phyloP scores from a whole-genome alignment of 2,329 filamentous ascomycete species.

The Cladosporium cucumerinum region DNA sequence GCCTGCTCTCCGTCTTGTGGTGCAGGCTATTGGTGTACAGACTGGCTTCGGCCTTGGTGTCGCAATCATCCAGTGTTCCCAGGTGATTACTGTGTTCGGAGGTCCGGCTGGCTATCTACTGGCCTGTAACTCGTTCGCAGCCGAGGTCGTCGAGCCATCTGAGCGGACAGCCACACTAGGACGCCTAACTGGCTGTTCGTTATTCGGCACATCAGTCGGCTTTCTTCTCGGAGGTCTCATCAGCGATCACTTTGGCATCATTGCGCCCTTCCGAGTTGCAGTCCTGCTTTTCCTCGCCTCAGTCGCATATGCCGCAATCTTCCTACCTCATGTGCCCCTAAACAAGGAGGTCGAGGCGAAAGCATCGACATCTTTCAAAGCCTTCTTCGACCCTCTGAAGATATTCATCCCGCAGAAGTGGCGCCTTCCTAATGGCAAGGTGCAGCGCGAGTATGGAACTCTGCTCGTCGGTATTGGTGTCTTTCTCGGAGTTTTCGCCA shows the following conservation, averaged over 20 bases:
- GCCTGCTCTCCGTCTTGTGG: constrained; percentile 59
- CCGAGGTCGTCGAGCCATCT: constrained; percentile 59
- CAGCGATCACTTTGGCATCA: constrained; percentile 61
- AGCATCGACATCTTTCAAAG: constrained; percentile 42
- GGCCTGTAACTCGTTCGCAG: constrained; percentile 65
- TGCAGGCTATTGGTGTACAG: constrained; percentile 64
- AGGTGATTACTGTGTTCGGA: constrained; percentile 65
- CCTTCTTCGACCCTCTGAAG: constrained; percentile 61
- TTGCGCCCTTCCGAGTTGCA: constrained; percentile 63
- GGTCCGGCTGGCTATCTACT: constrained; percentile 68
- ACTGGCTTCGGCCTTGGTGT: constrained; percentile 62
- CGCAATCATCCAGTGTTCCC: constrained; percentile 63
- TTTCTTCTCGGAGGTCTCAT: constrained; percentile 64
- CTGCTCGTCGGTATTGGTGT: constrained; percentile 63
- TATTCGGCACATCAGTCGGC: constrained; percentile 63
- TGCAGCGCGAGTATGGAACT: constrained; percentile 58
- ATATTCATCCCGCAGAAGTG: constrained; percentile 60
- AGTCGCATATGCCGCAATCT: constrained; percentile 41
- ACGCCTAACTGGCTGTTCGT: constrained; percentile 62
- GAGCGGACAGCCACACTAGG: constrained; percentile 64
- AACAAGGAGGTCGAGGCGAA: constrained; percentile 34
- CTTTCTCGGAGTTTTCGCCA: constrained; percentile 66
- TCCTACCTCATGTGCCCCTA: constrained; percentile 50
- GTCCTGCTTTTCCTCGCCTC: constrained; percentile 53
- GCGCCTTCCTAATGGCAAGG: constrained; percentile 48